phyloP scores from a whole-genome alignment of 2,329 filamentous ascomycete species.

The Diaporthe ampelina region DNA sequence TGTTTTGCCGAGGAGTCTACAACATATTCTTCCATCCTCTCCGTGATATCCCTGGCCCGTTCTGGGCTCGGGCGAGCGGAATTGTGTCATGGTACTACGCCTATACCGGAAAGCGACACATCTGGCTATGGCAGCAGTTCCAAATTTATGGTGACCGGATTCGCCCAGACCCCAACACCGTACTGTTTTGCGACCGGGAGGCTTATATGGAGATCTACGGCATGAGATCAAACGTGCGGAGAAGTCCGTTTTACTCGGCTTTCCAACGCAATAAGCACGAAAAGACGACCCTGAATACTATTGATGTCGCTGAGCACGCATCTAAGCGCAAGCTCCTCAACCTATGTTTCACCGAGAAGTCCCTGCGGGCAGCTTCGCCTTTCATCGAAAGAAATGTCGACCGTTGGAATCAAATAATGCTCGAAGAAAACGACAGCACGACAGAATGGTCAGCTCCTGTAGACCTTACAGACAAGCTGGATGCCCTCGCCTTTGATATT shows the following conservation, averaged over 20 bases:
- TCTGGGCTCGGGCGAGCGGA: slow-evolving; percentile 44
- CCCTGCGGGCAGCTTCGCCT: slow-evolving; percentile 40
- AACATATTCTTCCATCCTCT: slow-evolving; percentile 46
- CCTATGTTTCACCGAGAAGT: slow-evolving; percentile 45
- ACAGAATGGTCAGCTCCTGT: slow-evolving; percentile 42
- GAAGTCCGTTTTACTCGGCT: slow-evolving; percentile 43
- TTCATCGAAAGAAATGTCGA: slow-evolving; percentile 45
- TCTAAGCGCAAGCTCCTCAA: slow-evolving; percentile 44
- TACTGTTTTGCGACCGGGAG: slow-evolving; percentile 43
- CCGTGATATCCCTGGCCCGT: slow-evolving; percentile 44
- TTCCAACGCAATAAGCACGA: slow-evolving; percentile 27
- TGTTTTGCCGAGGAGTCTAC: slow-evolving; percentile 38
- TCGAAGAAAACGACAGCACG: slow-evolving; percentile 8
- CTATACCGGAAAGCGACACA: slow-evolving; percentile 41
- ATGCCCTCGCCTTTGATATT: no score
- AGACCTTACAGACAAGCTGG: no score
- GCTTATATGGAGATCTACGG: slow-evolving; percentile 44
- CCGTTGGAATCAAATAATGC: slow-evolving; percentile 45
- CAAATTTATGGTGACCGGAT: slow-evolving; percentile 44
- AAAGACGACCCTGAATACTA: slow-evolving; percentile 41
- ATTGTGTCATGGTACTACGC: slow-evolving; percentile 46
- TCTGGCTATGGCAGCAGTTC: slow-evolving; percentile 46
- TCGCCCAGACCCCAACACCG: slow-evolving; percentile 42
- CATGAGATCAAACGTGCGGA: slow-evolving; percentile 45
- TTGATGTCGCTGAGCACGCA: slow-evolving; percentile 38